phyloP scores from a whole-genome alignment of 2,329 filamentous ascomycete genomes.

The Neocucurbitaria cava region DNA sequence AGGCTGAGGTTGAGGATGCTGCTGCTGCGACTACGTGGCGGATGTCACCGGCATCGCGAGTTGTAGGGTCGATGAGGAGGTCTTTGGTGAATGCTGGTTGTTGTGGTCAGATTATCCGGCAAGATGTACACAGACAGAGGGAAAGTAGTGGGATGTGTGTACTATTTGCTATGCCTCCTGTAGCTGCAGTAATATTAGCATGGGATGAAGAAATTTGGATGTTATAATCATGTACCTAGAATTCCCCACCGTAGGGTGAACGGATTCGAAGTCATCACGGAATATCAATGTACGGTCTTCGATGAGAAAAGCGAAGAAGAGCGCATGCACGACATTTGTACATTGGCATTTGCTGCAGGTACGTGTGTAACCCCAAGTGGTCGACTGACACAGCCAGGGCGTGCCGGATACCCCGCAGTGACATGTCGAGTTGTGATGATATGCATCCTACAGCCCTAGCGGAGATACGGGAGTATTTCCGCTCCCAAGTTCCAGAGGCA shows the following conservation, averaged over 20 bases:
- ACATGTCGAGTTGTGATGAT: not conserved
- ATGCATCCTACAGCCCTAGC: not conserved
- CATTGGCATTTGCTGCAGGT: slow-evolving; percentile 1
- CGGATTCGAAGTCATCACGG: slow-evolving; percentile 21
- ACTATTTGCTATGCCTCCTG: slow-evolving; percentile 42
- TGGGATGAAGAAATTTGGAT: not conserved
- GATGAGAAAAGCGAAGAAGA: not conserved
- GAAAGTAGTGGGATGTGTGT: not conserved
- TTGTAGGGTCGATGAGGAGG: slow-evolving; percentile 73
- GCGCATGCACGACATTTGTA: not conserved
- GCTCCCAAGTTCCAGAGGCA: not conserved
- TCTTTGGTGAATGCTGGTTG: slow-evolving; percentile 64
- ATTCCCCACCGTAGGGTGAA: slow-evolving; percentile 37
- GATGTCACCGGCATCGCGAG: slow-evolving; percentile 73
- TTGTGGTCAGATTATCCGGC: not conserved
- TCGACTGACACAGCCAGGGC: not conserved
- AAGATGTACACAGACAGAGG: not conserved
- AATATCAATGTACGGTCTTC: not conserved
- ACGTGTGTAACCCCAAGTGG: not conserved
- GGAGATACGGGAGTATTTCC: not conserved
- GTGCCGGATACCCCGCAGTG: slow-evolving; percentile 12
- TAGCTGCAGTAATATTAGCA: slow-evolving; percentile 60
- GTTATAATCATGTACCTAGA: slow-evolving; percentile 21
- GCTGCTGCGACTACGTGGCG: slow-evolving; percentile 78
- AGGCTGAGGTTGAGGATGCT: slow-evolving; percentile 74